Evolutionary conservation across 139 green algal genomes (phyloP), one percentile per base, ranked within the genome.

Genomic region (Chlorella sp.): DNA sequence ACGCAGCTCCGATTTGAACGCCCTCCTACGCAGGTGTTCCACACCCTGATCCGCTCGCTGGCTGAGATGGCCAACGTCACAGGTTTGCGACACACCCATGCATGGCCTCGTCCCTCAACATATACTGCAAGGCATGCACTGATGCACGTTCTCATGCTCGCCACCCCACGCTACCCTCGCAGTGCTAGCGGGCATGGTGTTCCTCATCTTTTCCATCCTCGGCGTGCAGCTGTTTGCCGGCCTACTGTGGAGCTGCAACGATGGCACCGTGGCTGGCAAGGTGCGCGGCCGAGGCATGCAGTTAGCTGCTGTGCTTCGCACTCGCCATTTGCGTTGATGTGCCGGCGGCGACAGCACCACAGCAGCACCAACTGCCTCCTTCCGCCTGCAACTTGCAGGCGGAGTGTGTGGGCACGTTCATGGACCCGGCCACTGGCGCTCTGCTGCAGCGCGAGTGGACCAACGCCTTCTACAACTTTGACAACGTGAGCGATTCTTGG

Each of bases 171-270:
- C 67, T 28, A 40, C 70, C 70, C 6, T 7, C n/a, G 89, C 90
- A 79, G 78, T 96, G 9, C 87, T 98, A 26, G 88, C 91, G 38
- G 56, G 94, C 56, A 87, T 98, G 8, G 93, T 95, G 76, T 95
- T 96, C 87, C 43, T 96, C 56, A 94, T 98, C 54, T 98, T 97
- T 86, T 94, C 91, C 82, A 96, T 97, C 77, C 85, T 98, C 51
- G 95, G 94, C 13, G 90, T 95, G 62, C 93, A 97, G 85, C 91
- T 97, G 14, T 95, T 96, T 86, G 90, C 75, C 24, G 93, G 92
- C 26, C 84, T 86, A 75, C 87, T 92, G 43, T 89, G 87, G 67
- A 93, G 87, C 46, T 97, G 95, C 90, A 98, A 95, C 67, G 93
- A 97, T 80, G 22, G 36, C 60, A 88, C 20, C 40, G 91, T 96